Evolutionary conservation across 2,329 filamentous ascomycete species (phyloP).

Genomic region (Diaporthe sp.): DNA sequence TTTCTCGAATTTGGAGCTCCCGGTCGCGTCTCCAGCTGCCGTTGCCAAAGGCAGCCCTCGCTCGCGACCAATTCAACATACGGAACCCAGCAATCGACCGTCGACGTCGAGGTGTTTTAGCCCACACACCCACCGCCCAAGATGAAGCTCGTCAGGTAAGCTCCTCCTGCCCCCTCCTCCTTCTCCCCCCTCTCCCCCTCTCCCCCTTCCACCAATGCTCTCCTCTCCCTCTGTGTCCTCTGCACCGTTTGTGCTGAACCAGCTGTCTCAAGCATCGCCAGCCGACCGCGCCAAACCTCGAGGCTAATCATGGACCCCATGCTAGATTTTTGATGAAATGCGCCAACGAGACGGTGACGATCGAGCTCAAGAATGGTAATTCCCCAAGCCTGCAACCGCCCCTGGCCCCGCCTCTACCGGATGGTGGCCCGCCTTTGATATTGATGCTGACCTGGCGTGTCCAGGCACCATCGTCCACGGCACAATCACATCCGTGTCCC

Average conservation of each 20-base stretch:
- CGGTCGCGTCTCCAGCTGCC: conserved; percentile 28
- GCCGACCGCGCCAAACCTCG: conserved; percentile 35
- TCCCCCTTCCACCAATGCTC: conserved; percentile 32
- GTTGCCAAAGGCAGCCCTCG: conserved; percentile 6
- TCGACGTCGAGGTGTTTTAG: neutral
- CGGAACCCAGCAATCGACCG: conserved; percentile 5
- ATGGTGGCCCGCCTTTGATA: neutral
- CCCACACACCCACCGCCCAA: conserved; percentile 53
- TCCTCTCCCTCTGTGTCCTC: neutral
- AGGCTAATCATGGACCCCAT: conserved; percentile 43
- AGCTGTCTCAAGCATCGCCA: conserved; percentile 40
- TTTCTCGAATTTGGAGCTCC: conserved; percentile 28
- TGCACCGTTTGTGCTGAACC: conserved; percentile 42
- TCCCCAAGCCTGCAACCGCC: conserved; percentile 13
- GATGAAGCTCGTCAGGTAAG: conserved; percentile 98
- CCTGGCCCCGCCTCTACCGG: neutral
- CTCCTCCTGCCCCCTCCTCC: conserved; percentile 38
- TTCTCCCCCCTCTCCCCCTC: conserved; percentile 33
- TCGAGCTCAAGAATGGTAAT: conserved; percentile 97
- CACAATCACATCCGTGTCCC: conserved; percentile 95
- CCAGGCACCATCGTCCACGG: conserved; percentile 94
- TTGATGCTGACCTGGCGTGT: neutral
- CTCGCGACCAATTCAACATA: conserved; percentile 11
- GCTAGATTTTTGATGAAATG: conserved; percentile 98
- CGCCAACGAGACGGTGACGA: conserved; percentile 96